Base-by-base conservation (phyloP, 805 yeast genomes). In the Pichia membranifaciens region DNA sequence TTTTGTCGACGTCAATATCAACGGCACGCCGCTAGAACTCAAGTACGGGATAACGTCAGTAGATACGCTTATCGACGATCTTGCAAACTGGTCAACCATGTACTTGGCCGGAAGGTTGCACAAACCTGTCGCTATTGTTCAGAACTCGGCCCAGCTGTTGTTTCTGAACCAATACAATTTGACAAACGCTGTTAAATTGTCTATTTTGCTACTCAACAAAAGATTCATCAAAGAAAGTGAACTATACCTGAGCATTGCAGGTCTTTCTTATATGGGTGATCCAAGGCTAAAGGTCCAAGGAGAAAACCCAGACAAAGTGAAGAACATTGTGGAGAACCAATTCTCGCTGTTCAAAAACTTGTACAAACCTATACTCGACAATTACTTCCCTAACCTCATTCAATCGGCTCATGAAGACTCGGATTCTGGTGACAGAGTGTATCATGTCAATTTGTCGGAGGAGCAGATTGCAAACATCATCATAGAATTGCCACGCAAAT, bases 91-190 rank as follows among this genome's bases (percentile, higher is more conserved):
- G 99, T 71, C 79, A 25, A 77, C 89, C 0, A 75, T 93, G 57
- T 93, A 93, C 58, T 60, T 93, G 17, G 95, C 96, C 2, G 99
- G 99, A 1, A 72, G 99, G 52, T 69, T 93, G 49, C 99, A 93
- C 57, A 93, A 93, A 59, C 99, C 99, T 0, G 95, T 91, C 5
- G 83, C 85, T 51, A 74, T 86, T 31, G 62, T 87, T 35, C 75
- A 79, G 52, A 86, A 81, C 56, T 81, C 82, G 49, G 73, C 82
- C 1, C 72, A 77, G 57, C 73, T 86, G 7, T 72, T 78, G 47
- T 77, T 82, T 47, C 71, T 84, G 58, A 85, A 87, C 58, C 90
- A 87, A 58, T 77, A 74, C 52, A 93, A 93, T 61, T 69, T 93
- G 50, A 74, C 80, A 44, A 81, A 82, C 48, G 97, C 96, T 6